Conservation (phyloP, 2,329 filamentous ascomycete genomes). For the Fusarium temperatum region DNA sequence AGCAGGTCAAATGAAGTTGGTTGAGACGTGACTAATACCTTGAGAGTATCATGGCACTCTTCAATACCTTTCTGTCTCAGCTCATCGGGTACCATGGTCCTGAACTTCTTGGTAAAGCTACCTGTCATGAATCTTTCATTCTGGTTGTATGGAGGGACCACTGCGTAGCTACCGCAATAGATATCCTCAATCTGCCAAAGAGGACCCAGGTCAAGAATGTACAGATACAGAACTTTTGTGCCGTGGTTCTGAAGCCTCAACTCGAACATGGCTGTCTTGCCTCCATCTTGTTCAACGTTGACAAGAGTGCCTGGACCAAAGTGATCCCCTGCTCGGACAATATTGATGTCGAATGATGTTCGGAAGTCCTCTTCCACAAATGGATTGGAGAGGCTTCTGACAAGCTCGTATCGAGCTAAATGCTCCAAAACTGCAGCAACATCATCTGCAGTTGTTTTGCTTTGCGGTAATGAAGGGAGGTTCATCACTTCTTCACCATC, state of each 20-base stretch:
- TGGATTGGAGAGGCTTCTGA: neutral
- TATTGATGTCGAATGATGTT: neutral
- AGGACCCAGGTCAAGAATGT: neutral
- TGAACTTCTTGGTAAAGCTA: neutral
- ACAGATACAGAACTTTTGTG: neutral
- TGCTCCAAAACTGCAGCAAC: neutral
- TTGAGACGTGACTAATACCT: constrained; percentile 20
- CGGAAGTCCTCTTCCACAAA: neutral
- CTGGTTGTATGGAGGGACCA: neutral
- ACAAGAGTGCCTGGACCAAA: neutral
- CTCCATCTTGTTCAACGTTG: neutral
- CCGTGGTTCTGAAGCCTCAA: neutral
- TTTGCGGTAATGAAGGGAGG: neutral
- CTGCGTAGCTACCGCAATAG: neutral
- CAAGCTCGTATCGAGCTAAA: constrained; percentile 1
- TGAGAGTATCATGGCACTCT: constrained; percentile 11
- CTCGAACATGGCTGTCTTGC: neutral
- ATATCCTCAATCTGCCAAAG: constrained; percentile 1
- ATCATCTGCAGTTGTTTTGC: neutral
- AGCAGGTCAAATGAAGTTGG: constrained; percentile 22
- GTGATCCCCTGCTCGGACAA: neutral
- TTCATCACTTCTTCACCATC: neutral
- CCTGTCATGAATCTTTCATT: neutral
- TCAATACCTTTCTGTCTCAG: neutral
- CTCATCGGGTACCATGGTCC: neutral